Conservation (phyloP, 2,329 filamentous ascomycete genomes). For the Aphanocladium album region DNA sequence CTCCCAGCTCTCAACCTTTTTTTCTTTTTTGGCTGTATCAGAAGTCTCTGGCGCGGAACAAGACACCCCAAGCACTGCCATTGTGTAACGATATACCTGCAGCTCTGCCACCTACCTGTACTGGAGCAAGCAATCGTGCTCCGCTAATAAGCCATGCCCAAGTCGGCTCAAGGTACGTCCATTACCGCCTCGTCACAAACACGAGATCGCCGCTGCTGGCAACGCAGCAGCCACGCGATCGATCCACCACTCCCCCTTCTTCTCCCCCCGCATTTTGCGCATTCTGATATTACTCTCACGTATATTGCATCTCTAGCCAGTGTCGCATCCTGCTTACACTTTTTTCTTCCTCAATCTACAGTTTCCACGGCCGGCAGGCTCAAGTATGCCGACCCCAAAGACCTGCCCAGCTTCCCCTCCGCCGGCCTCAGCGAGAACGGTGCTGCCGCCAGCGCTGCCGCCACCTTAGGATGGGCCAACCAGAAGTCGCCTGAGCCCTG, state of each 20-base stretch:
- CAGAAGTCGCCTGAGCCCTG: conserved; percentile 61
- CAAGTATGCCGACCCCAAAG: conserved; percentile 66
- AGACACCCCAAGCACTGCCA: not conserved
- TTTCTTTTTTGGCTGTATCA: not conserved
- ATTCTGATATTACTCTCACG: not conserved
- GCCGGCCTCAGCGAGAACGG: conserved; percentile 52
- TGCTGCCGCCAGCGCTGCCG: conserved; percentile 68
- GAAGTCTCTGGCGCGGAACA: not conserved
- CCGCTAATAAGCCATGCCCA: conserved; percentile 5
- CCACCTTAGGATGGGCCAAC: conserved; percentile 67
- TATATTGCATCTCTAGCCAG: not conserved
- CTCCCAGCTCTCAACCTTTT: not conserved
- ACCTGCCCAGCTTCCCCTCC: conserved; percentile 71
- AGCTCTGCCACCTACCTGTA: not conserved
- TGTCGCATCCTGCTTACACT: not conserved
- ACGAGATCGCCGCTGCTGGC: conserved; percentile 5
- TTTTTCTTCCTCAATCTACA: conserved; percentile 20
- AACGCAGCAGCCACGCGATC: conserved; percentile 10
- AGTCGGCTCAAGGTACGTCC: conserved; percentile 10
- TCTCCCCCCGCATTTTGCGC: conserved; percentile 4
- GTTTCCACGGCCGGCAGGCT: conserved; percentile 40
- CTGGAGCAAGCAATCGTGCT: not conserved
- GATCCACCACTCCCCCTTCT: conserved; percentile 4
- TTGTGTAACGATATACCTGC: not conserved
- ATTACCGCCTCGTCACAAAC: not conserved